Evolutionary conservation across 306 rosid species (phyloP), one percentile per base, ranked within the genome.

Genomic region (apple (Malus domestica)): DNA sequence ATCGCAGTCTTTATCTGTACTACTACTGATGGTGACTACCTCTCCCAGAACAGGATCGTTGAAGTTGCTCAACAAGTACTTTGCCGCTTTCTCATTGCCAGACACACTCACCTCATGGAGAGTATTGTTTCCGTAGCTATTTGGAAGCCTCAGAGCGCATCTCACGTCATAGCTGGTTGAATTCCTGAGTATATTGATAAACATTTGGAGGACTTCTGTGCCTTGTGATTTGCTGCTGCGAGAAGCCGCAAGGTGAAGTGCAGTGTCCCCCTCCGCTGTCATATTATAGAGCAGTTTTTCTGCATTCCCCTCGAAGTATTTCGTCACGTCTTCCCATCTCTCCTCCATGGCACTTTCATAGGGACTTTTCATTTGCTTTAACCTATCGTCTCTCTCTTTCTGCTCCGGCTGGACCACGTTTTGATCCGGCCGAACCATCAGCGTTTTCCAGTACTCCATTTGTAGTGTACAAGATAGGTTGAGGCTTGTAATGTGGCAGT

Each of bases 231-330:
- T 10, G 3, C 49, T 13, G 63, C 23, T 42, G 70, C 4, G 13
- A 3, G 66, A 25, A 77, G 51, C 77, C 1, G 58, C 77, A 27
- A 82, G 8, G 54, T 74, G 82, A 30, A 74, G 12, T 5, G 46
- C 74, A 44, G 59, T 78, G 80, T 82, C 77, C 0, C 27, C 40
- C 1, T 25, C 10, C 27, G 61, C 29, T 3, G 77, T 74, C 57
- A 78, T 22, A 1, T 12, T 12, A 58, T 2, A 0, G 1, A 3
- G n/a, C 63, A 58, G 1, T 22, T 58, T 0, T 11, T 10, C 2
- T 0, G 30, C 15, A 58, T 58, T 3, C 6, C 0, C 1, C 63
- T 1, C 4, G 30, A n/a, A 58, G 63, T 58, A 58, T 22, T 1
- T 0, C 30, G n/a, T 22, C 29, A 58, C 3, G 10, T 1, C 30